Percentiles rank a stretch among this genome's conserved stretches.
These are phyloP conservation scores for Nakazawaea wyomingensis DNA, from an alignment of 805 yeast species.

Conservation along the genomic window DNA sequence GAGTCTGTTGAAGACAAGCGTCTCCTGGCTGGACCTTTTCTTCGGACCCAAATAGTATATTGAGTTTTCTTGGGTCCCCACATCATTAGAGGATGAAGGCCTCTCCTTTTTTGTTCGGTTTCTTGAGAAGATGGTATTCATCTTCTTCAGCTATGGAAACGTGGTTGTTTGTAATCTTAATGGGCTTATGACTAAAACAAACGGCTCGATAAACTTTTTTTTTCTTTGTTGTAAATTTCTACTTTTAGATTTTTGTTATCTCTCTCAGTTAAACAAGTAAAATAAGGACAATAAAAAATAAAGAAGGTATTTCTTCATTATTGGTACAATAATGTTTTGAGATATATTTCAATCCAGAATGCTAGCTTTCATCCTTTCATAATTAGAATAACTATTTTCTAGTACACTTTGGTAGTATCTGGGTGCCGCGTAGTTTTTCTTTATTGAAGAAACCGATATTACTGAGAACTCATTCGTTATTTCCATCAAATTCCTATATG, in stretches of 20 bases:
- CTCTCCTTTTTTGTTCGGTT: slow-evolving; percentile 6
- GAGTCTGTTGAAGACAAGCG: slow-evolving; percentile 9
- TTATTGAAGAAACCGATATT: background rate
- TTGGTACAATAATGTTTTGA: too few relatives aligned
- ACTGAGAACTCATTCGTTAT: background rate
- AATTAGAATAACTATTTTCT: background rate
- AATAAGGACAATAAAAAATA: too few relatives aligned
- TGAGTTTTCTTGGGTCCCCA: background rate
- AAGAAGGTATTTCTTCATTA: too few relatives aligned
- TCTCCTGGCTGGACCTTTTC: slow-evolving; percentile 11
- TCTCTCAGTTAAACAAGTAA: too few relatives aligned
- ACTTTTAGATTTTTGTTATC: too few relatives aligned
- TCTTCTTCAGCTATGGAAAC: too few relatives aligned
- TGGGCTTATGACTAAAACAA: too few relatives aligned
- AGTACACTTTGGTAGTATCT: background rate
- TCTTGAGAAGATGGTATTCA: slow-evolving; percentile 7
- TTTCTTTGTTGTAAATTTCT: too few relatives aligned
- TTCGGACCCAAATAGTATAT: slow-evolving; percentile 8
- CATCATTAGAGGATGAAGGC: slow-evolving; percentile 5
- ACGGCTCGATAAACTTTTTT: background rate
- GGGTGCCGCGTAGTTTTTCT: background rate
- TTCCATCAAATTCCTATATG: slow-evolving; percentile 3
- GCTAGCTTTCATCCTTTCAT: background rate
- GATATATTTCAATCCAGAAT: too few relatives aligned
- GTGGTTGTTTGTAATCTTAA: too few relatives aligned